These are phyloP conservation scores for Thalia dealbata DNA, from an alignment of 176 grass and related monocot species.

Conservation along the genomic window DNA sequence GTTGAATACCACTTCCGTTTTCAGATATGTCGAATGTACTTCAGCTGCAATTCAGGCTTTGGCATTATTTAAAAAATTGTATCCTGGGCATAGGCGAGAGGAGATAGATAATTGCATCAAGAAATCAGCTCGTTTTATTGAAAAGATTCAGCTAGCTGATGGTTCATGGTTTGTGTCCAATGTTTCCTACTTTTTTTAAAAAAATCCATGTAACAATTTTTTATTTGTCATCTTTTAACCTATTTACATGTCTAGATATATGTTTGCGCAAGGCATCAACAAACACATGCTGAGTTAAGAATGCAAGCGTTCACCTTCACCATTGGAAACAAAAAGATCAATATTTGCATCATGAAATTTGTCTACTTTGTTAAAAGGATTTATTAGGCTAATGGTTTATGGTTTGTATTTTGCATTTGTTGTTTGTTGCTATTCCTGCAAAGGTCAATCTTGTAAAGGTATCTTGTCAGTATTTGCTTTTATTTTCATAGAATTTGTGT, in stretches of 20 bases:
- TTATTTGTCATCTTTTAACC: not conserved
- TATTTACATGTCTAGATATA: not conserved
- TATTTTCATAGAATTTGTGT: not conserved
- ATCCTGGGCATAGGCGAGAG: too few relatives aligned
- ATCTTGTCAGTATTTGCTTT: too few relatives aligned
- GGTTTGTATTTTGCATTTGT: too few relatives aligned
- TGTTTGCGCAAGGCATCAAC: not conserved
- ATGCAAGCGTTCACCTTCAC: not conserved
- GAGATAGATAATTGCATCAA: too few relatives aligned
- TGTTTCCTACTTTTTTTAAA: too few relatives aligned
- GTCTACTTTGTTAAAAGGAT: not conserved
- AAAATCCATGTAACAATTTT: too few relatives aligned
- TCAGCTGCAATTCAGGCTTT: slow-evolving; percentile 88
- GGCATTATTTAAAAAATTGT: slow-evolving; percentile 76
- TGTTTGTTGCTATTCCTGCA: too few relatives aligned
- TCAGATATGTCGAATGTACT: slow-evolving; percentile 95
- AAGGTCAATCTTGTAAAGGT: too few relatives aligned
- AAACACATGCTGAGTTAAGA: not conserved
- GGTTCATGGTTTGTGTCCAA: too few relatives aligned
- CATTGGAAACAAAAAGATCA: not conserved
- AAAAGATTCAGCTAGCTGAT: too few relatives aligned
- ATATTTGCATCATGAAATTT: not conserved
- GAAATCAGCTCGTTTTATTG: too few relatives aligned
- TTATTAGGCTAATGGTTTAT: not conserved
- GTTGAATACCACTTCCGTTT: too few relatives aligned